Percentiles rank a stretch among this genome's conserved stretches.
Conservation (phyloP, 441 rosid genomes). For the Adansonia gregorii region DNA sequence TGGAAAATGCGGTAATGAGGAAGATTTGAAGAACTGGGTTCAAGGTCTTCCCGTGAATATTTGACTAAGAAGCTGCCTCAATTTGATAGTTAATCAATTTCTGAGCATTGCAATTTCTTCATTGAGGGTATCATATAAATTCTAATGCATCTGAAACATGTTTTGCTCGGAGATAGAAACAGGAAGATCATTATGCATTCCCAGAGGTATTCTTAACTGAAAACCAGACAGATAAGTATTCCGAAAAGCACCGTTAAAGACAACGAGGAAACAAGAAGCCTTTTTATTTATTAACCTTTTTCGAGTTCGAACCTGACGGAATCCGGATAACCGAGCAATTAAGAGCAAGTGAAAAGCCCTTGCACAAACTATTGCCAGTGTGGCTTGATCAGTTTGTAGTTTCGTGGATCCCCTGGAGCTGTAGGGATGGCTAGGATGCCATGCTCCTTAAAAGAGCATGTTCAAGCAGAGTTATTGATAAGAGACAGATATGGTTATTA, state of each 20-base stretch:
- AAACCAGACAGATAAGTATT: neutral
- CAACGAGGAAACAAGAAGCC: neutral
- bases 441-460: conserved; percentile 44
- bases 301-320: conserved; percentile 64
- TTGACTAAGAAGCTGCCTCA: neutral
- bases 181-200: conserved; percentile 61
- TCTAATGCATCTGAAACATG: conserved; percentile 76
- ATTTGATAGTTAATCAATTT: too few species aligned
- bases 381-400: conserved; percentile 52
- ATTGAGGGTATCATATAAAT: conserved; percentile 42
- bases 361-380: conserved; percentile 52
- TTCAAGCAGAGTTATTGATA: neutral
- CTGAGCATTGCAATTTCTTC: conserved; percentile 32
- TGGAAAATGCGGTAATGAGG: neutral
- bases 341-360: conserved; percentile 68
- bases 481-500: neutral
- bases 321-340: conserved; percentile 79
- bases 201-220: conserved; percentile 79
- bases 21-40: neutral
- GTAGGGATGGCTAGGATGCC: conserved; percentile 79
- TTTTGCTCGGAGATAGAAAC: conserved; percentile 71
- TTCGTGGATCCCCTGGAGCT: conserved; percentile 80
- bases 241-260: neutral
- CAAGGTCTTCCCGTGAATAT: neutral
- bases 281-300: neutral